These are phyloP conservation scores for Pichia sp. DNA, from an alignment of 1,139 yeast species.

Conservation along the genomic window DNA sequence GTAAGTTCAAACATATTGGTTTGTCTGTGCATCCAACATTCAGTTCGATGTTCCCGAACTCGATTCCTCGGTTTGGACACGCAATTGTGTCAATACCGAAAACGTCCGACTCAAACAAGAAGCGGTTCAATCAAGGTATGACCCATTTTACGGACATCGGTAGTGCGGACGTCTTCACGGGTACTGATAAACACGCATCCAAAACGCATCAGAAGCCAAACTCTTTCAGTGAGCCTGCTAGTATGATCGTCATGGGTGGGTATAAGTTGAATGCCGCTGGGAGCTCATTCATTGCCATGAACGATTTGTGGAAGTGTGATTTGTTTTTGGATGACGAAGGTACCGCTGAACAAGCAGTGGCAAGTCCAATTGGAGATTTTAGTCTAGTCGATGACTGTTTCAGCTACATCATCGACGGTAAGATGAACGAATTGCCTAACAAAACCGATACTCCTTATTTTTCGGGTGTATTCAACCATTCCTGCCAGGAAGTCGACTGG, in stretches of 20 bases:
- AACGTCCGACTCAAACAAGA: conserved; percentile 17
- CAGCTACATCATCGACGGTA: conserved; percentile 13
- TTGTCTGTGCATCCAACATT: conserved; percentile 33
- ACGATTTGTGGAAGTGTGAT: conserved; percentile 41
- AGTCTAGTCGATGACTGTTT: conserved; percentile 14
- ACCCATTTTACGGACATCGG: background rate
- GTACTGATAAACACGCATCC: background rate
- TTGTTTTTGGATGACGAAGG: conserved; percentile 27
- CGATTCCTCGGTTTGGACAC: conserved; percentile 42
- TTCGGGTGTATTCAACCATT: conserved; percentile 20
- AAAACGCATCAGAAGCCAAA: background rate
- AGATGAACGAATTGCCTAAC: conserved; percentile 8
- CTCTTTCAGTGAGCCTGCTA: conserved; percentile 20
- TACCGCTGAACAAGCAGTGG: conserved; percentile 22
- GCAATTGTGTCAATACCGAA: conserved; percentile 27
- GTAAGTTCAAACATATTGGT: conserved; percentile 30
- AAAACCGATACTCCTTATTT: conserved; percentile 9
- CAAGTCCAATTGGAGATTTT: conserved; percentile 24
- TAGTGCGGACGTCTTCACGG: background rate
- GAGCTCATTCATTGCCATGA: conserved; percentile 29
- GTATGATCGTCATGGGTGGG: conserved; percentile 36
- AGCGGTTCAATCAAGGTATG: background rate
- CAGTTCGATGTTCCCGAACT: conserved; percentile 28
- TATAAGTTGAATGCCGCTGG: conserved; percentile 21
- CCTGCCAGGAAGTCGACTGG: conserved; percentile 17